Evolutionary conservation across 768 basidiomycete species (phyloP), one percentile per base, ranked within the genome.

Genomic region (Leccinum boreale): DNA sequence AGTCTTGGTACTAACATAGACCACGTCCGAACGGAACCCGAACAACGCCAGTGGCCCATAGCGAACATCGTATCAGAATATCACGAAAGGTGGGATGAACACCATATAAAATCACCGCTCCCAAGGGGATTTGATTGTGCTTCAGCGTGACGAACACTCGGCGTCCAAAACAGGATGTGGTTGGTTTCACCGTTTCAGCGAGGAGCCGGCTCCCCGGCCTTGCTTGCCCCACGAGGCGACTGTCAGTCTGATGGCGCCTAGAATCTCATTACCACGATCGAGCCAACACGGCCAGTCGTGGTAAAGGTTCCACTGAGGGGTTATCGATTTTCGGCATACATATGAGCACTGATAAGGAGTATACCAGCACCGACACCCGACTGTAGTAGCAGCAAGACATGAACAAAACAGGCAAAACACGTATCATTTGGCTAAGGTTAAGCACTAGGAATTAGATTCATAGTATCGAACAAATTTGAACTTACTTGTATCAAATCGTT

Each of bases 191-290:
- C 35, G 56, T 55, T 6, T 55, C 15, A 42, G 36, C 35, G 10
- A 56, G 8, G 39, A 17, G 21, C 46, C 9, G 56, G 46, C 6
- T 33, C 17, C 23, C 4, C 39, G 14, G 29, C 66, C 67, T 64
- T 23, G 65, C 65, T 62, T 50, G 11, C 29, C 1, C 55, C 67
- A 67, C 50, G 67, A 68, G 67, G 67, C 52, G 8, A 50, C 59
- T 36, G 11, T 33, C 29, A 29, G 29, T 29, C 5, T 33, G 35
- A 54, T 44, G n/a, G 33, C 8, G 6, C 33, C 14, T 35, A 31
- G 29, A 31, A 31, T 35, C 33, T 15, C 14, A 35, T 35, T 7
- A 35, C 33, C 31, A 33, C 31, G 12, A 29, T 10, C 29, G 10
- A 33, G 14, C 31, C 31, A 14, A 33, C 33, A 14, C 14, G 39